phyloP scores from a whole-genome alignment of 2,329 filamentous ascomycete species.

The Alternaria triticimaculans region DNA sequence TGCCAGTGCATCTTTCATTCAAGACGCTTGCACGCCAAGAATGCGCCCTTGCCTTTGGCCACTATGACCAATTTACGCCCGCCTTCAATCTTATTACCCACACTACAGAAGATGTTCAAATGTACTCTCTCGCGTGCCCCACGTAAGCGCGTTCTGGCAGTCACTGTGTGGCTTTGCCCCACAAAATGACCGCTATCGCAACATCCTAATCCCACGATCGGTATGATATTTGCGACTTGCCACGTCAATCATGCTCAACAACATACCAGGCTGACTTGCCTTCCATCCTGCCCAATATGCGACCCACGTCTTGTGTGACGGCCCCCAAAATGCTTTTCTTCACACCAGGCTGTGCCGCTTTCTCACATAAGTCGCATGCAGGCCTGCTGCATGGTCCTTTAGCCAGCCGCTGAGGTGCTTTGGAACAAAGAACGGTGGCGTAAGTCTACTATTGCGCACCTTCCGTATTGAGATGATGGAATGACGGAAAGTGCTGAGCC shows the following conservation, averaged over 20 bases:
- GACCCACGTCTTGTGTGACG: neutral
- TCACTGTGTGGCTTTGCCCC: neutral
- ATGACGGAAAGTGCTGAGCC: neutral
- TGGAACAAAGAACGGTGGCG: slow-evolving; percentile 3
- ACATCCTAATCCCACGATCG: neutral
- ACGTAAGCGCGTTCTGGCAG: neutral
- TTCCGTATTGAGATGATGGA: neutral
- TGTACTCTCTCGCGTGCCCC: neutral
- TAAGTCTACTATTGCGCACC: neutral
- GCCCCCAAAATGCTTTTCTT: neutral
- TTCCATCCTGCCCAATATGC: neutral
- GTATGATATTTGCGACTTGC: neutral
- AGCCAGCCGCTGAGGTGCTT: slow-evolving; percentile 7
- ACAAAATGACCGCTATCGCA: neutral
- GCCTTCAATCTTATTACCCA: neutral
- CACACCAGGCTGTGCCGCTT: slow-evolving; percentile 1
- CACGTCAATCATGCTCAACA: neutral
- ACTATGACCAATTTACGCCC: neutral
- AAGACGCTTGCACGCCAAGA: neutral
- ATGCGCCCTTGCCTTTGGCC: neutral
- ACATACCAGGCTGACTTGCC: neutral
- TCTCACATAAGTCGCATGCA: slow-evolving; percentile 4
- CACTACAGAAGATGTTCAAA: neutral
- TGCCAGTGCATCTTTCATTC: neutral
- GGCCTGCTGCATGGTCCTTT: slow-evolving; percentile 2